A percentile compares a stretch with the other conserved stretches of the same genome.
Evolutionary conservation across 1,284 basidiomycete species (phyloP).

Genomic region (Cerioporus squamosus): DNA sequence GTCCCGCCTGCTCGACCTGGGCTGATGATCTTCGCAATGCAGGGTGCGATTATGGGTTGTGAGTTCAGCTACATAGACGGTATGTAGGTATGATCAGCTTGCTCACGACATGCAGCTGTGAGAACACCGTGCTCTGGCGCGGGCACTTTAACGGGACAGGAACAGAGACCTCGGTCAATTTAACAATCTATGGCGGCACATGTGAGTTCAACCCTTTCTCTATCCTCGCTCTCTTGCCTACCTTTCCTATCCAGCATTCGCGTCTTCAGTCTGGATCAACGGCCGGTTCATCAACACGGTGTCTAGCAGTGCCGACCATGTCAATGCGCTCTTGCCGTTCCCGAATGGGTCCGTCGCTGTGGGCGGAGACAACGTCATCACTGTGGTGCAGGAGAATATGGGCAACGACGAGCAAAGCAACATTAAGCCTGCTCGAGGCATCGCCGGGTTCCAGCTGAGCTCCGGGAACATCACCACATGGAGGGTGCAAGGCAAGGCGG

Average conservation of each 20-base stretch:
- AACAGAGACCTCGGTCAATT: constrained; percentile 60
- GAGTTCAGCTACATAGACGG: constrained; percentile 33
- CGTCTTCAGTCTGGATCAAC: constrained; percentile 83
- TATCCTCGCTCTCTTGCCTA: neutral
- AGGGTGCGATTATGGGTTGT: constrained; percentile 83
- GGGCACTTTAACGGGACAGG: constrained; percentile 74
- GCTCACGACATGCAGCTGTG: constrained; percentile 56
- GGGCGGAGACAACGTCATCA: constrained; percentile 72
- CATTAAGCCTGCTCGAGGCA: constrained; percentile 74
- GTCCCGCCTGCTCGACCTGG: neutral
- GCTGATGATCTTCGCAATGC: neutral
- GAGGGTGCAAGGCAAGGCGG: constrained; percentile 84
- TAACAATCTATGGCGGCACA: constrained; percentile 80
- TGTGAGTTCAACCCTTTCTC: constrained; percentile 44
- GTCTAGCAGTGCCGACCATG: constrained; percentile 65
- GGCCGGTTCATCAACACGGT: constrained; percentile 71
- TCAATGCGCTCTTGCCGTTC: constrained; percentile 66
- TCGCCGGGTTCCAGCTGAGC: constrained; percentile 74
- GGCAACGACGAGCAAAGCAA: constrained; percentile 64
- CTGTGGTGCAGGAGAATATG: constrained; percentile 83
- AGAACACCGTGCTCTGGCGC: constrained; percentile 79
- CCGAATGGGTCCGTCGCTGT: constrained; percentile 53
- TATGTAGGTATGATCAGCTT: neutral
- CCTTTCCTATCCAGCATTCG: constrained; percentile 54
- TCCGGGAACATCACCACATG: constrained; percentile 65